phyloP scores from a whole-genome alignment of 257 asterid genomes.

The Knoxia roxburghii region DNA sequence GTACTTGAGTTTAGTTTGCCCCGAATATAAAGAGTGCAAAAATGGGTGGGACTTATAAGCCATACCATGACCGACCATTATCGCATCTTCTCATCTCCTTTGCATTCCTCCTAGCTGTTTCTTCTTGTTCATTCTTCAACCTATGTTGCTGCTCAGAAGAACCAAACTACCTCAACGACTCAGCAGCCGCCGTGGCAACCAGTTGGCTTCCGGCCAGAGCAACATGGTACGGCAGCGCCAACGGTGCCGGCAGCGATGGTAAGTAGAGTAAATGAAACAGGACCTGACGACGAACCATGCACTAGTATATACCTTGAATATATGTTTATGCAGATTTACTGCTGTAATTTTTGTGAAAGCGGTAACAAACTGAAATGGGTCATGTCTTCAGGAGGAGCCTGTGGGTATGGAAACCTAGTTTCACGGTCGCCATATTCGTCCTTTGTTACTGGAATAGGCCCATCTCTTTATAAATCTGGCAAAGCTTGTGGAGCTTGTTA shows the following conservation, averaged over 20 bases:
- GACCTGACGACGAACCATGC: too few species aligned
- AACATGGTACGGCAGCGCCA: constrained; percentile 68
- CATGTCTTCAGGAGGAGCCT: constrained; percentile 51
- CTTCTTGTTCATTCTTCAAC: constrained; percentile 21
- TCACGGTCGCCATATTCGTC: constrained; percentile 66
- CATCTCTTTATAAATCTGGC: constrained; percentile 63
- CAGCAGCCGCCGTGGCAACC: constrained; percentile 19
- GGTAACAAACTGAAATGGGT: background rate
- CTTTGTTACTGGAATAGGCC: constrained; percentile 55
- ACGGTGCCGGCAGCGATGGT: constrained; percentile 79
- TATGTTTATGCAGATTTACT: too few species aligned
- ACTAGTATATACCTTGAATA: too few species aligned
- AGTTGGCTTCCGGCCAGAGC: constrained; percentile 60
- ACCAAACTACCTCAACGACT: constrained; percentile 30
- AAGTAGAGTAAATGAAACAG: too few species aligned
- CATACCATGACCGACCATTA: background rate
- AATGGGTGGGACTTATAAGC: too few species aligned
- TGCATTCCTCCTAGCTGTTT: constrained; percentile 11
- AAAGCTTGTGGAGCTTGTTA: constrained; percentile 77
- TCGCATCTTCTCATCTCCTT: constrained; percentile 14
- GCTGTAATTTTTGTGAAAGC: too few species aligned
- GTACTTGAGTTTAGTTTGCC: too few species aligned
- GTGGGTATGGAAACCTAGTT: constrained; percentile 58
- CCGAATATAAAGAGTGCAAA: too few species aligned
- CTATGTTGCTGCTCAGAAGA: constrained; percentile 22